phyloP scores from a whole-genome alignment of 768 basidiomycete genomes.

The Lactarius sp. region DNA sequence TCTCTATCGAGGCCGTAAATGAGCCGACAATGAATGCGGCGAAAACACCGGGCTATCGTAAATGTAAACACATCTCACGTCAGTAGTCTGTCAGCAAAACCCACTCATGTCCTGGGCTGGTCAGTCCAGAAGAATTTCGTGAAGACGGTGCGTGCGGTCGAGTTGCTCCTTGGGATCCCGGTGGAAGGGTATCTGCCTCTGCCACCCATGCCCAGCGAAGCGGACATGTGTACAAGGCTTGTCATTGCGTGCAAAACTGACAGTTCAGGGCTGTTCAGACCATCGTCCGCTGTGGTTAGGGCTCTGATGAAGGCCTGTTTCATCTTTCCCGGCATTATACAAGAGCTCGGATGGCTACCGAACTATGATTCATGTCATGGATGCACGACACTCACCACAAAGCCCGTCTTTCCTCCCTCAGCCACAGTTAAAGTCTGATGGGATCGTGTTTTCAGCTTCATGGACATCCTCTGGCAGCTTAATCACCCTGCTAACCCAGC shows the following conservation, averaged over 20 bases:
- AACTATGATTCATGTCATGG: constrained; percentile 2
- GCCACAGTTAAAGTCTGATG: neutral
- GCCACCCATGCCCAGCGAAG: neutral
- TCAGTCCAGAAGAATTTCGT: constrained; percentile 8
- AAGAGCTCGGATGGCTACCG: neutral
- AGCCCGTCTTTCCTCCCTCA: neutral
- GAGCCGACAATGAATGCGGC: constrained; percentile 71
- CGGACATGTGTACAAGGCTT: neutral
- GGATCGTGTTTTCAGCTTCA: constrained; percentile 48
- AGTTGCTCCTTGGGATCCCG: constrained; percentile 19
- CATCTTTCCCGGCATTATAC: constrained; percentile 8
- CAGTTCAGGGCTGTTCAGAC: constrained; percentile 11
- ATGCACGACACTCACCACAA: constrained; percentile 16
- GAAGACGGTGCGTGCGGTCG: constrained; percentile 11
- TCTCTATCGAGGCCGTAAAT: constrained; percentile 71
- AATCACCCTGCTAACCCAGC: constrained; percentile 67
- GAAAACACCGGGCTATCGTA: constrained; percentile 63
- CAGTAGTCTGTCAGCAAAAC: neutral
- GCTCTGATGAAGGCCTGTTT: constrained; percentile 10
- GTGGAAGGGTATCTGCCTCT: neutral
- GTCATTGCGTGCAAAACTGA: neutral
- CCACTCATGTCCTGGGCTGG: neutral
- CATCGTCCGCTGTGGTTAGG: neutral
- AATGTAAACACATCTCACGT: constrained; percentile 43
- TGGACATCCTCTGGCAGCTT: constrained; percentile 77